A percentile compares a stretch with the other conserved stretches of the same genome.
These are phyloP conservation scores for Teratosphaeria zuluensis DNA, from an alignment of 2,329 filamentous ascomycete species.

Conservation along the genomic window DNA sequence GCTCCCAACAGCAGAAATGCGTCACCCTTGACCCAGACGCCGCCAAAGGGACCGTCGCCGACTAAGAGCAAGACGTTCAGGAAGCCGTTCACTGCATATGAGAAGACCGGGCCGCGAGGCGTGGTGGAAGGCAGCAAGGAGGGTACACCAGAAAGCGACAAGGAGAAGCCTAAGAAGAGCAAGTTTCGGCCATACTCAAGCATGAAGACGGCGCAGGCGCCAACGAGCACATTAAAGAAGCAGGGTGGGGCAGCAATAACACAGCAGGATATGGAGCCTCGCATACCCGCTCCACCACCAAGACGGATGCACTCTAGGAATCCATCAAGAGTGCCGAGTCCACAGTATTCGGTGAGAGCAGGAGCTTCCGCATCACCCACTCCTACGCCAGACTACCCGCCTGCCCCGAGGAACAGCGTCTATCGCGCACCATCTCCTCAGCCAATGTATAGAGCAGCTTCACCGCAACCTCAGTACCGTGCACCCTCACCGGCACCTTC, in stretches of 20 bases:
- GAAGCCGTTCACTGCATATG: conserved; percentile 58
- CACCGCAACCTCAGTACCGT: conserved; percentile 16
- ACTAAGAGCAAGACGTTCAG: conserved; percentile 46
- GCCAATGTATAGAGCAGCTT: conserved; percentile 17
- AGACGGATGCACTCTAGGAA: conserved; percentile 15
- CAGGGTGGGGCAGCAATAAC: conserved; percentile 4
- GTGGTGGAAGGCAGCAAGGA: conserved; percentile 24
- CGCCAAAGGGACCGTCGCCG: conserved; percentile 44
- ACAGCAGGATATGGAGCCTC: conserved; percentile 15
- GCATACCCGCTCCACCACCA: conserved; percentile 25
- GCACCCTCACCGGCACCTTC: conserved; percentile 18
- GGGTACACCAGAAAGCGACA: conserved; percentile 20
- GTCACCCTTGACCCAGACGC: conserved; percentile 34
- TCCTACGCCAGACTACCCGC: conserved; percentile 26
- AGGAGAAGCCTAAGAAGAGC: conserved; percentile 24
- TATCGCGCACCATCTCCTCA: conserved; percentile 19
- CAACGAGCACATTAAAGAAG: conserved; percentile 21
- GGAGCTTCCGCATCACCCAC: conserved; percentile 30
- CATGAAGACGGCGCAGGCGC: conserved; percentile 39
- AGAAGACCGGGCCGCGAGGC: conserved; percentile 16
- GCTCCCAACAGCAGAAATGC: conserved; percentile 49
- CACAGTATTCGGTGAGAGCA: conserved; percentile 8
- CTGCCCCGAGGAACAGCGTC: conserved; percentile 4
- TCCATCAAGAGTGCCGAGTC: conserved; percentile 15
- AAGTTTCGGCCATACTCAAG: conserved; percentile 40